These are phyloP conservation scores for Acacia confusa DNA, from an alignment of 306 rosid species.

Conservation along the genomic window DNA sequence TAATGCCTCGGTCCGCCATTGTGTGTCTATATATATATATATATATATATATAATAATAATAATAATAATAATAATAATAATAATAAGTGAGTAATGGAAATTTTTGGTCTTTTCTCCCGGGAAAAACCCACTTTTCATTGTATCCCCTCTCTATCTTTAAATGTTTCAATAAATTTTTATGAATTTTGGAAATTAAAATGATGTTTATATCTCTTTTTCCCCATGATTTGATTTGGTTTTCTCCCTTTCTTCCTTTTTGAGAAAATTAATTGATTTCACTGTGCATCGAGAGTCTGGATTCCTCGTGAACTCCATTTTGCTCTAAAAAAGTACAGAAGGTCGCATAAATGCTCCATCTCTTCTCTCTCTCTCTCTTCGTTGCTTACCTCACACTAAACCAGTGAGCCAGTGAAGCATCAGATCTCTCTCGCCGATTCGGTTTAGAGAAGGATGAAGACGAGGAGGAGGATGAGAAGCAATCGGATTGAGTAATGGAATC, in stretches of 20 bases:
- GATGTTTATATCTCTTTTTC: too few relatives aligned
- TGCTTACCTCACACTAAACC: slow-evolving; percentile 17
- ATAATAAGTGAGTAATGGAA: too few relatives aligned
- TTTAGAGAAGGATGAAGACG: not conserved
- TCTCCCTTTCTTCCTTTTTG: not conserved
- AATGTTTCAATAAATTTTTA: too few relatives aligned
- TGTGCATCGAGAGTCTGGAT: slow-evolving; percentile 5
- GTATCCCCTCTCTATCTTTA: too few relatives aligned
- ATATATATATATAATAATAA: too few relatives aligned
- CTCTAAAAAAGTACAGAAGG: not conserved
- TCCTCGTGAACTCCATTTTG: slow-evolving; percentile 32
- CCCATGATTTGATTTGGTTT: not conserved
- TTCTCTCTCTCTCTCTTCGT: not conserved
- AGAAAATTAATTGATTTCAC: slow-evolving; percentile 13
- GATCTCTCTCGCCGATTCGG: slow-evolving; percentile 27
- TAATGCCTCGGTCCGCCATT: too few relatives aligned
- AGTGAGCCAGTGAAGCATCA: slow-evolving; percentile 30
- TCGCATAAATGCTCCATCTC: not conserved
- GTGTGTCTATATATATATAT: too few relatives aligned
- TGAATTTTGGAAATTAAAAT: too few relatives aligned
- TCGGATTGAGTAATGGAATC: slow-evolving; percentile 41
- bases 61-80: too few relatives aligned
- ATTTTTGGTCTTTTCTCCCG: too few relatives aligned
- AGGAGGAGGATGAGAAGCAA: not conserved
- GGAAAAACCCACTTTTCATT: too few relatives aligned